A percentile compares a stretch with the other conserved stretches of the same genome.
phyloP scores from a whole-genome alignment of 352 stramenopile species.

The Pythium folliculosum region DNA sequence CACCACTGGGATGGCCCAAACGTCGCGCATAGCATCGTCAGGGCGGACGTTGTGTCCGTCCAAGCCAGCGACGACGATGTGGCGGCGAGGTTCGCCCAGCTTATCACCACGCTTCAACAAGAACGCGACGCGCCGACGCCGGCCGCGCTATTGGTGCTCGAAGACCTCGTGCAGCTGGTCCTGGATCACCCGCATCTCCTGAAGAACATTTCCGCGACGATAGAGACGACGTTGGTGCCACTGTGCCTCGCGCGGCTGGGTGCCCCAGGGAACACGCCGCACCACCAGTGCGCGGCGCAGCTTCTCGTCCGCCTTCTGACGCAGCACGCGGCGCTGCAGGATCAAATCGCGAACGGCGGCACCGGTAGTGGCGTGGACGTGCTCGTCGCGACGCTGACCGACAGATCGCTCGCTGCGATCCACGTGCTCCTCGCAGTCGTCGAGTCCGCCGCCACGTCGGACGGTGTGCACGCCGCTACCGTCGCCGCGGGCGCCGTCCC shows the following conservation, averaged over 20 bases:
- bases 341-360: not conserved
- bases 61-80: too few relatives aligned
- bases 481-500: not conserved
- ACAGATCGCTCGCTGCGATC: not conserved
- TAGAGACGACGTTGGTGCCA: not conserved
- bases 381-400: not conserved
- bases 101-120: not conserved
- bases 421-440: not conserved
- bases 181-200: not conserved
- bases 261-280: too few relatives aligned
- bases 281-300: not conserved
- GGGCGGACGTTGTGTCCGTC: too few relatives aligned
- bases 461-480: not conserved
- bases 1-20: not conserved
- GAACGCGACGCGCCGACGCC: not conserved
- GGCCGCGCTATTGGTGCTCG: not conserved
- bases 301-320: not conserved
- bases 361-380: not conserved
- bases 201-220: not conserved
- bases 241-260: not conserved
- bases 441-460: not conserved
- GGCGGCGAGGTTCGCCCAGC: too few relatives aligned
- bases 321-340: not conserved
- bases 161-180: not conserved
- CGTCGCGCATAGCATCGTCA: not conserved